A percentile compares a stretch with the other conserved stretches of the same genome.
These are phyloP conservation scores for Scheffersomyces parashehatae DNA, from an alignment of 1,139 yeast species.

Conservation along the genomic window DNA sequence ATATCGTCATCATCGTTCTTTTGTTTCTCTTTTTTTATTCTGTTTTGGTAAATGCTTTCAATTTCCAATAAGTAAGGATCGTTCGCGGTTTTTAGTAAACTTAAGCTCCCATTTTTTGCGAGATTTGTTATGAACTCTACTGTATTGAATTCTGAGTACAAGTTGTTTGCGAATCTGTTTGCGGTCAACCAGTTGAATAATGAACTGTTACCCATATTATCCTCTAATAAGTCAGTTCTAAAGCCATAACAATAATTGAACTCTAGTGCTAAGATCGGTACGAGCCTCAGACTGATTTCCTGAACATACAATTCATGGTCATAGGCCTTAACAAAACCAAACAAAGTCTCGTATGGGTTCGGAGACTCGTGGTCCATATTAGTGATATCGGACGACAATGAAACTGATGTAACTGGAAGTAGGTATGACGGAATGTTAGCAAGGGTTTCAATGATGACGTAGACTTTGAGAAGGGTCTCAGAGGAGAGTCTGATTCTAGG, in stretches of 20 bases:
- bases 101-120: slow-evolving; percentile 10
- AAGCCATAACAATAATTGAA: slow-evolving; percentile 31
- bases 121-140: slow-evolving; percentile 19
- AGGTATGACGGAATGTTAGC: slow-evolving; percentile 23
- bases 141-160: slow-evolving; percentile 25
- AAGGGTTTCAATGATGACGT: slow-evolving; percentile 26
- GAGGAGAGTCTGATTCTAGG: slow-evolving; percentile 30
- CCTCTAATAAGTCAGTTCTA: slow-evolving; percentile 31
- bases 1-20: slow-evolving; percentile 11
- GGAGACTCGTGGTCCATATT: slow-evolving; percentile 19
- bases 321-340: slow-evolving; percentile 13
- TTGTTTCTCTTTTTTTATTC: slow-evolving; percentile 8
- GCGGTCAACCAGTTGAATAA: slow-evolving; percentile 44
- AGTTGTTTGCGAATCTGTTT: slow-evolving; percentile 26
- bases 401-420: slow-evolving; percentile 18
- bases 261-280: slow-evolving; percentile 29
- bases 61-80: slow-evolving; percentile 25
- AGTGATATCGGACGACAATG: slow-evolving; percentile 30
- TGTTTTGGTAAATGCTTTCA: slow-evolving; percentile 16
- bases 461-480: slow-evolving; percentile 28
- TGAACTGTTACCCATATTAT: slow-evolving; percentile 31
- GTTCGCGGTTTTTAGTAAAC: slow-evolving; percentile 7
- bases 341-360: slow-evolving; percentile 21
- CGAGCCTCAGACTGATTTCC: slow-evolving; percentile 19
- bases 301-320: slow-evolving; percentile 11